Evolutionary conservation across 495 filamentous ascomycete species (phyloP), one percentile per base, ranked within the genome.

Genomic region (Penicillium pancosmium): DNA sequence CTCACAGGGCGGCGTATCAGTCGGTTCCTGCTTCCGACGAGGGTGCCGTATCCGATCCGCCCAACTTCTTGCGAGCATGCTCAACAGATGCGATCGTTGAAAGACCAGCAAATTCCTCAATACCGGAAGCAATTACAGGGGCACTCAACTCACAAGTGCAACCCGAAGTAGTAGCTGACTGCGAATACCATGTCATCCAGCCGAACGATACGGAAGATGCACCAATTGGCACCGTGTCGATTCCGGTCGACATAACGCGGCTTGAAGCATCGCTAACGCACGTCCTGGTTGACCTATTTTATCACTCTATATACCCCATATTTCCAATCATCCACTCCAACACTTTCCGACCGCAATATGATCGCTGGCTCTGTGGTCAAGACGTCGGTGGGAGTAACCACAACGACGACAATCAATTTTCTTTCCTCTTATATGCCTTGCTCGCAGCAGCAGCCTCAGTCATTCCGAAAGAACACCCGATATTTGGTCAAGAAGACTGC

Each of bases 381-480:
- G 27, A 31, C 6, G 5, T 31, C 5, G 27, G 1, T 12, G 38
- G 15, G 21, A 23, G 13, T n/a, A 50, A 31, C 13, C 12, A 33
- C 12, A 19, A 7, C 6, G 52, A 55, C 19, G 27, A 60, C 12
- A 40, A 18, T 18, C 44, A 55, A 5, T 55, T 60, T n/a, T 36
- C 52, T 2, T 50, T 50, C 36, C 47, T 64, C 12, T 41, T 64
- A n/a, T 60, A 64, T 43, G 58, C 62, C 7, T 31, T 64, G 10
- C 62, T 64, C 41, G 57, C 62, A 2, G 57, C 55, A 10, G 52
- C 62, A 23, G 52, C 57, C 6, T 55, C 57, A 9, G 5, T 60
- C 10, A 40, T 54, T 12, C 51, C 62, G 12, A 38, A 23, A 40
- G 31, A 55, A 2, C 56, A 64, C 25, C 25, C 53, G 10, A 35